Conservation (phyloP, 1,284 basidiomycete species). For the Gomphus sp. region DNA sequence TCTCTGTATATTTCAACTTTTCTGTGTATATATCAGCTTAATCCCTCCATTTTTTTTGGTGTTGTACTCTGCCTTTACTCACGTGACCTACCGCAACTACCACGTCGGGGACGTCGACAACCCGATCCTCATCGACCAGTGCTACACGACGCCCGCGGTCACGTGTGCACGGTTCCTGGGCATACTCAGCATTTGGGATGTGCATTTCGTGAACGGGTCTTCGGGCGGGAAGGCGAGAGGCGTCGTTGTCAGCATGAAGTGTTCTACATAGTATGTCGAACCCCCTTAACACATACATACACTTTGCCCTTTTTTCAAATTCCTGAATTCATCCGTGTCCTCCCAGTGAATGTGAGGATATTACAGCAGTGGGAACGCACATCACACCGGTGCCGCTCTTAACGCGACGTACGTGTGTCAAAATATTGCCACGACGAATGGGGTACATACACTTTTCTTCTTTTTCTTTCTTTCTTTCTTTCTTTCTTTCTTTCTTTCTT, state of each 20-base stretch:
- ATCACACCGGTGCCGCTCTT: neutral
- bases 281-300: too few species aligned
- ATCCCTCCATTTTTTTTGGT: too few species aligned
- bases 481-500: too few species aligned
- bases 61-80: neutral
- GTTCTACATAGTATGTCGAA: slow-evolving; percentile 27
- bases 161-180: slow-evolving; percentile 43
- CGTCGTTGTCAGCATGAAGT: slow-evolving; percentile 45
- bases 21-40: too few species aligned
- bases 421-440: neutral
- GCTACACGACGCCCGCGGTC: slow-evolving; percentile 39
- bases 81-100: slow-evolving; percentile 43
- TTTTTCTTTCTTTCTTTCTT: neutral
- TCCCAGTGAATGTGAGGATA: slow-evolving; percentile 22
- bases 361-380: slow-evolving; percentile 31
- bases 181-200: slow-evolving; percentile 35
- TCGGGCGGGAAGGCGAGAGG: slow-evolving; percentile 35
- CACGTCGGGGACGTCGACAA: slow-evolving; percentile 42
- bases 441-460: neutral
- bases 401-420: neutral
- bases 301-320: too few species aligned
- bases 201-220: slow-evolving; percentile 43
- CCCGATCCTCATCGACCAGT: slow-evolving; percentile 50
- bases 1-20: too few species aligned
- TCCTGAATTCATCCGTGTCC: too few species aligned